phyloP scores from a whole-genome alignment of 2,329 filamentous ascomycete species.

The Penicillium italicum region DNA sequence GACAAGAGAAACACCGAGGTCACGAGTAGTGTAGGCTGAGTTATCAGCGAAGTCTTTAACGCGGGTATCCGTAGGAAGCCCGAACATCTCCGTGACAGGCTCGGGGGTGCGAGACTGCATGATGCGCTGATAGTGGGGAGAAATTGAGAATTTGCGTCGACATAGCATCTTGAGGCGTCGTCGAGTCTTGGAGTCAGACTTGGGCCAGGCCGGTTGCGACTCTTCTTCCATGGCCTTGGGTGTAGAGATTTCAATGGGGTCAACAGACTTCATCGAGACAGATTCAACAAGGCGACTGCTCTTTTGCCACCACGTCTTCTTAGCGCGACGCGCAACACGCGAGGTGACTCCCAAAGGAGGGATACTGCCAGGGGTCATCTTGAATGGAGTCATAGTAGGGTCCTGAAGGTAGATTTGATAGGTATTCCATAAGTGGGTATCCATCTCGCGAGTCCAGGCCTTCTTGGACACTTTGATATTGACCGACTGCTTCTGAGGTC shows the following conservation, averaged over 20 bases:
- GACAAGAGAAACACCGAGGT: constrained; percentile 45
- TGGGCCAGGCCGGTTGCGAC: constrained; percentile 51
- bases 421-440: constrained; percentile 63
- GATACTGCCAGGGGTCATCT: constrained; percentile 60
- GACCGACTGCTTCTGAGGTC: constrained; percentile 30
- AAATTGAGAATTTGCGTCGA: constrained; percentile 59
- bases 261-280: constrained; percentile 8
- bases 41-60: constrained; percentile 21
- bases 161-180: constrained; percentile 58
- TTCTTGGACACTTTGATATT: constrained; percentile 19
- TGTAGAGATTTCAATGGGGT: constrained; percentile 48
- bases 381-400: constrained; percentile 64
- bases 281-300: constrained; percentile 31
- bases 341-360: constrained; percentile 63
- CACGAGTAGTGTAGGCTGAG: constrained; percentile 42
- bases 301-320: constrained; percentile 56
- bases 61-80: constrained; percentile 27
- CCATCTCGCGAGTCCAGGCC: constrained; percentile 60
- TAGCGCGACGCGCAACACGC: constrained; percentile 59
- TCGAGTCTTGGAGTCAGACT: constrained; percentile 56
- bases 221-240: constrained; percentile 38
- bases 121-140: constrained; percentile 62
- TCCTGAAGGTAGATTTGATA: constrained; percentile 65
- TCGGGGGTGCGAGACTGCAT: constrained; percentile 59
- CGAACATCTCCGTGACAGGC: constrained; percentile 47